Conservation (phyloP, 257 asterid genomes). For the Solanum paucissectum region DNA sequence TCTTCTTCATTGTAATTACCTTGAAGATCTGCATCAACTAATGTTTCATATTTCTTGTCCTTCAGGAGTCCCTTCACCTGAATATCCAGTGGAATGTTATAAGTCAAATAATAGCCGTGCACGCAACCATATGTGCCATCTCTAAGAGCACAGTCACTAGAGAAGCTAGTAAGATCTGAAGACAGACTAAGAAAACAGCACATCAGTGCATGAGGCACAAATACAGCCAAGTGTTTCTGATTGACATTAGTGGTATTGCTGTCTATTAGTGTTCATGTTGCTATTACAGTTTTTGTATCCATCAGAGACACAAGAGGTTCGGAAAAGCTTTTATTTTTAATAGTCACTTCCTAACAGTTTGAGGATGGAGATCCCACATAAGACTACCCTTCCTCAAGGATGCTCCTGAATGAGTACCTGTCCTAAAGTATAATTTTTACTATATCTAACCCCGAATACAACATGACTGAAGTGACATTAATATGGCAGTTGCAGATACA, state of each 20-base stretch:
- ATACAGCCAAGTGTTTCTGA: neutral
- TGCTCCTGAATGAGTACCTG: neutral
- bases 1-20: slow-evolving; percentile 28
- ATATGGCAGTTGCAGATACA: neutral
- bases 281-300: neutral
- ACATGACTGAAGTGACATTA: neutral
- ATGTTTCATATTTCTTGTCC: slow-evolving; percentile 26
- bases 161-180: neutral
- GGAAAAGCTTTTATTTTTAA: neutral
- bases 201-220: neutral
- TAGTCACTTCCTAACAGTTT: neutral
- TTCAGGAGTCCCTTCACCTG: slow-evolving; percentile 35
- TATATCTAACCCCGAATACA: neutral
- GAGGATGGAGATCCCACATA: neutral
- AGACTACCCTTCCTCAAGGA: neutral
- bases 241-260: neutral
- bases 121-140: neutral
- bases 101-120: neutral
- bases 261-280: neutral
- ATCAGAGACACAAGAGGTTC: neutral
- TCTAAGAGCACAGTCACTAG: neutral
- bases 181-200: neutral
- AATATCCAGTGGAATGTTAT: neutral
- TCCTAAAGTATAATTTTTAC: neutral
- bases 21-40: slow-evolving; percentile 33